phyloP scores from a whole-genome alignment of 2,329 filamentous ascomycete genomes.

The Fusarium sp. region DNA sequence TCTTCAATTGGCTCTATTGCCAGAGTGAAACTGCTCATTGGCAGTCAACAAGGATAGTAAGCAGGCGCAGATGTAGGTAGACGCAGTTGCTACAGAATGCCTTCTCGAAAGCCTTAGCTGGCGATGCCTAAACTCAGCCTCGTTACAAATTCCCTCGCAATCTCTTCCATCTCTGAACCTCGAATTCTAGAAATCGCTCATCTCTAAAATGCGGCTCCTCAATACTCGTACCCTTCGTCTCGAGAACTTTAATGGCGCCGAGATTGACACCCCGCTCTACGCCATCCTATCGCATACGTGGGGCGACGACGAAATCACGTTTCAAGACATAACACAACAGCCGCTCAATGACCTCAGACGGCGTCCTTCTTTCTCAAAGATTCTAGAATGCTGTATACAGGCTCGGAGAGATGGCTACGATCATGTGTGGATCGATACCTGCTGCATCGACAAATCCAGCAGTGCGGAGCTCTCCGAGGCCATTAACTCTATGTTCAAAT shows the following conservation, averaged over 20 bases:
- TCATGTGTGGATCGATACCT: constrained; percentile 46
- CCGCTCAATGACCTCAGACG: not conserved
- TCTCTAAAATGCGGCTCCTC: constrained; percentile 43
- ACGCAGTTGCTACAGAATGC: not conserved
- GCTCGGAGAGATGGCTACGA: constrained; percentile 17
- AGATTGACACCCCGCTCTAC: constrained; percentile 40
- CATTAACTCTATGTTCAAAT: constrained; percentile 47
- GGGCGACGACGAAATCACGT: constrained; percentile 46
- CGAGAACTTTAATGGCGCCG: constrained; percentile 36
- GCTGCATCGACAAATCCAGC: constrained; percentile 45
- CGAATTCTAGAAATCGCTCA: not conserved
- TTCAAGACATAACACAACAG: constrained; percentile 40
- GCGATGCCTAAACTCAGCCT: constrained; percentile 3
- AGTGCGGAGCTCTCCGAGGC: constrained; percentile 44
- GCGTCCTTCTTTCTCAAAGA: constrained; percentile 32
- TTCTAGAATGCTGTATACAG: constrained; percentile 26
- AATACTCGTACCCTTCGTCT: constrained; percentile 38
- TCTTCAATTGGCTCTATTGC: no score
- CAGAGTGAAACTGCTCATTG: no score
- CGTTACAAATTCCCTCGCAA: not conserved
- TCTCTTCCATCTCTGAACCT: not conserved
- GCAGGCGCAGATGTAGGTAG: not conserved
- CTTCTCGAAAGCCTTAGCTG: not conserved
- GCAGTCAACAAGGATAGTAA: not conserved
- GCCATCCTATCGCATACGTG: constrained; percentile 53